Base-by-base conservation (phyloP, 352 stramenopile species). In the Pythium myriotylum region DNA sequence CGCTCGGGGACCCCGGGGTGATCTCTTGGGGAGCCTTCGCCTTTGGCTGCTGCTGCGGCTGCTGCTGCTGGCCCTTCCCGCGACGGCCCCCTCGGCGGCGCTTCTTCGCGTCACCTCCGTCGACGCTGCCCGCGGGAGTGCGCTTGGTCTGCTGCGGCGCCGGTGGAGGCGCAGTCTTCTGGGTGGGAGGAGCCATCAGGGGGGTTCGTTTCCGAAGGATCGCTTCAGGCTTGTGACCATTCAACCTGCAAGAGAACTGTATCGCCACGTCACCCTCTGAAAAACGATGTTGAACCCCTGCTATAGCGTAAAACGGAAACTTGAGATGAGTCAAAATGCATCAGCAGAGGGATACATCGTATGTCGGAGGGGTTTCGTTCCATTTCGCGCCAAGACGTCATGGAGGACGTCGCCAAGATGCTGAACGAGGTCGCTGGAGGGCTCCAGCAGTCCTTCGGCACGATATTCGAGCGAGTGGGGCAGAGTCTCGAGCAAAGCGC, bases 351-450 rank as follows among this genome's bases (percentile, higher is more conserved):
- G n/a, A 20, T n/a, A n/a, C n/a, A n/a, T n/a, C n/a, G n/a, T n/a
- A n/a, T n/a, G 51, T 46, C 9, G 14, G 12, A 4, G 41, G 4
- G 19, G n/a, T 14, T 48, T 12, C 2, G 16, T 8, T 1, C 17
- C 13, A 27, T 17, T 33, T 55, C 19, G 27, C n/a, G 39, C 22
- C 4, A 70, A 53, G 35, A 92, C n/a, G n/a, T n/a, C n/a, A n/a
- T 89, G 81, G 83, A 90, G 42, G 76, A 89, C 52, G 84, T 88
- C 71, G 81, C 81, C 39, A 62, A 74, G 33, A 79, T 85, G 79
- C 73, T 92, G 10, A 73, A 77, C 62, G 70, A 56, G 39, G 84
- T 86, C 46, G 77, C 81, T 3, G 78, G 74, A 22, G 79, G 77
- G 1, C 63, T 92, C 50, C 81, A 90, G 67, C 72, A 87, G 64